Evolutionary conservation across 805 yeast genomes (phyloP), one percentile per base, ranked within the genome.

Genomic region (Starmerella powellii): DNA sequence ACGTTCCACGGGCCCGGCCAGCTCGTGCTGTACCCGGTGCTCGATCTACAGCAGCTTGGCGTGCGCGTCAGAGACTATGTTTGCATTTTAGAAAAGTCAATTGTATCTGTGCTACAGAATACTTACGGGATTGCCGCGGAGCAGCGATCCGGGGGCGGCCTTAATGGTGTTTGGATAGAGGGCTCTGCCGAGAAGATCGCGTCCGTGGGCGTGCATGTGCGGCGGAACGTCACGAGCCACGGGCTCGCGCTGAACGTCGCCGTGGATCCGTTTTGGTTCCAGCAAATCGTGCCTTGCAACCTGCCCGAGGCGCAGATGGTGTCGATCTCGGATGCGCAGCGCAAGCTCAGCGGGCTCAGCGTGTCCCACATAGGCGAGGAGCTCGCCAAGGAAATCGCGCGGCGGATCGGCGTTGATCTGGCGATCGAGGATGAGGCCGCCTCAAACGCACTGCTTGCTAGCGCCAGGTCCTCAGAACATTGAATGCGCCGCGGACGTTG

Each of bases 1-100:
- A 91, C 98, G 0, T 91, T 83, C 67, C 99, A 91, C 63, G 97
- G 97, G 0, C 81, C 91, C 1, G 98, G 98, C 0, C 99, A 91
- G 61, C 57, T 85, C 30, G 95, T 87, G 2, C 75, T 84, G 4
- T 91, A 88, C 56, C 78, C 91, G 10, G 70, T 91, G 1, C 41
- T 82, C 24, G 87, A 91, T 58, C 64, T 91, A 41, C 69, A 71
- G 48, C 68, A 72, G 26, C 80, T 81, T 52, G 55, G 66, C 38
- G 62, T 81, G 36, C 67, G 78, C 0, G 74, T 80, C 1, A 68
- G 75, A 49, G 79, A 85, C 57, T 77, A 72, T 53, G 82, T 84
- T 24, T 61, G 76, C 2, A 67, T 70, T n/a, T 63, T 84, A 28
- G 80, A 82, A 46, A 64, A 65, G 26, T 65, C 80, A 0, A 66